Percentiles rank a stretch among this genome's conserved stretches.
These are phyloP conservation scores for Inonotus obliquus DNA, from an alignment of 1,284 basidiomycete species.

Conservation along the genomic window DNA sequence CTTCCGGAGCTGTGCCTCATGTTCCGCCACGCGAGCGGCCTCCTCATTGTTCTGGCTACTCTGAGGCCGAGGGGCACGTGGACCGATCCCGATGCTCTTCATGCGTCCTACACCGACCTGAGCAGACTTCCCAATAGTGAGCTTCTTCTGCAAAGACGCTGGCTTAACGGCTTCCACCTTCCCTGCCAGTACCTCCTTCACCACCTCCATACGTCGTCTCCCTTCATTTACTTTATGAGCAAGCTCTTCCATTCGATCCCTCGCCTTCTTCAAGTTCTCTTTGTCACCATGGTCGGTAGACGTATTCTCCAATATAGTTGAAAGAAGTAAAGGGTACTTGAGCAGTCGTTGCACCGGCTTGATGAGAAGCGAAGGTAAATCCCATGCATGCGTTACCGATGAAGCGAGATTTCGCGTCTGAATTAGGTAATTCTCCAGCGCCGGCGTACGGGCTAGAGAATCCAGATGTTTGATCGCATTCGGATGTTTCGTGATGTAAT, in stretches of 20 bases:
- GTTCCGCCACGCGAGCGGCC: constrained; percentile 46
- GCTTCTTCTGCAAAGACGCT: constrained; percentile 41
- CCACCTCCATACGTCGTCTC: constrained; percentile 79
- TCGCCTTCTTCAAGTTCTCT: constrained; percentile 58
- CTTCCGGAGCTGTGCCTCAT: constrained; percentile 51
- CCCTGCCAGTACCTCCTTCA: constrained; percentile 59
- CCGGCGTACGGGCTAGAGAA: constrained; percentile 48
- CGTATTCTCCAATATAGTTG: constrained; percentile 77
- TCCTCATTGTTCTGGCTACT: constrained; percentile 47
- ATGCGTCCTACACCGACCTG: constrained; percentile 56
- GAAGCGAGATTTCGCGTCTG: constrained; percentile 68
- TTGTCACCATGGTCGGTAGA: constrained; percentile 75
- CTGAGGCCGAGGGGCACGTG: constrained; percentile 27
- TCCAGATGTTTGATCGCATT: constrained; percentile 69
- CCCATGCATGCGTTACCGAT: constrained; percentile 86
- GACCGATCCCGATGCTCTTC: constrained; percentile 42
- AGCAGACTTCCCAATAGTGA: constrained; percentile 30
- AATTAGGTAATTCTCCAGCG: constrained; percentile 60
- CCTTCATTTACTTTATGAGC: constrained; percentile 87
- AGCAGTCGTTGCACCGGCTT: constrained; percentile 90
- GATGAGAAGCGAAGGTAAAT: constrained; percentile 87
- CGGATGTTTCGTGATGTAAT: constrained; percentile 85
- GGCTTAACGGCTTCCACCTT: constrained; percentile 19
- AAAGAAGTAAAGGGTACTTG: constrained; percentile 87
- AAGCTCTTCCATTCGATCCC: constrained; percentile 67